Conservation (phyloP, 78 protist species). For the Dictyostelium firmibasis region DNA sequence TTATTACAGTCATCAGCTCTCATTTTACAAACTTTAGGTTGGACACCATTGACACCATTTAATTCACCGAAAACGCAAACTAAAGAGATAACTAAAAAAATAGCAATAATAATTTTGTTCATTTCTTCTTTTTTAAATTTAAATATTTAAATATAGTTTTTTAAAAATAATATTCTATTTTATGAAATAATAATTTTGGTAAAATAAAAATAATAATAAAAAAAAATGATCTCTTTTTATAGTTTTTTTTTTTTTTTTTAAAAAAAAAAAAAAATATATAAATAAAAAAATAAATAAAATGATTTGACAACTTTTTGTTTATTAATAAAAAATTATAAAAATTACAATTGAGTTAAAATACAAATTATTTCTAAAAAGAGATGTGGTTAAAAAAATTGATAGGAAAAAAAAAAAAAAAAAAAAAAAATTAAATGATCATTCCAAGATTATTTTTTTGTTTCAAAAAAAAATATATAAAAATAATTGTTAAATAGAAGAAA, state of each 20-base stretch:
- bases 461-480: no score
- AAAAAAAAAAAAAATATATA: no score
- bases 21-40: slow-evolving; percentile 2
- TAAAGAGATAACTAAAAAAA: background rate
- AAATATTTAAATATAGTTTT: background rate
- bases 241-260: background rate
- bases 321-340: no score
- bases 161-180: no score
- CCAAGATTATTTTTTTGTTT: background rate
- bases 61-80: background rate
- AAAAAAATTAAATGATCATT: background rate
- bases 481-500: background rate
- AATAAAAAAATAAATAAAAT: no score
- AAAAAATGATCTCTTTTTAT: background rate
- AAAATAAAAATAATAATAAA: background rate
- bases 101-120: background rate
- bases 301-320: background rate
- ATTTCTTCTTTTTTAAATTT: background rate
- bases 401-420: no score
- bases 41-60: background rate
- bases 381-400: background rate
- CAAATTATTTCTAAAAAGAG: background rate
- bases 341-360: background rate
- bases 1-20: background rate
- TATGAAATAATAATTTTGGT: background rate